phyloP scores from a whole-genome alignment of 1,284 basidiomycete genomes.

The Rhodotorula sp. region DNA sequence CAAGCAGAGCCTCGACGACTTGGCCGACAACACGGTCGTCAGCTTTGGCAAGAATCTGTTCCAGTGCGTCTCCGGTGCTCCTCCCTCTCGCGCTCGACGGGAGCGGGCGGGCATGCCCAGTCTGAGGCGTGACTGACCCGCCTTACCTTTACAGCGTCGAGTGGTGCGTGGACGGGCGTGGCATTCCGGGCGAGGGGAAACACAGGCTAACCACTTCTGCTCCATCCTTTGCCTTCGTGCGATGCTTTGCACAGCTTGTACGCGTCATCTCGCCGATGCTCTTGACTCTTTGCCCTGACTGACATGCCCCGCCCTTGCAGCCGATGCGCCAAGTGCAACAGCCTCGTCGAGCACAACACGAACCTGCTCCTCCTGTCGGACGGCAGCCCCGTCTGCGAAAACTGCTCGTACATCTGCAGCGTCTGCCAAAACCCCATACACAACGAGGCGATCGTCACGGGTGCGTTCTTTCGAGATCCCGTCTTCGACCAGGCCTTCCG shows the following conservation, averaged over 20 bases:
- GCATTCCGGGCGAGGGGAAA: neutral
- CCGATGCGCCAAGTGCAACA: slow-evolving; percentile 58
- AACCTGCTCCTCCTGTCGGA: slow-evolving; percentile 94
- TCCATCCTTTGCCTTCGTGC: neutral
- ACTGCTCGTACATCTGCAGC: slow-evolving; percentile 94
- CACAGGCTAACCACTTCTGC: neutral
- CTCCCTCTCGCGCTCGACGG: neutral
- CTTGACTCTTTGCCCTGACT: neutral
- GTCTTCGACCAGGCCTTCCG: too few relatives aligned
- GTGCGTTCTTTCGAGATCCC: too few relatives aligned
- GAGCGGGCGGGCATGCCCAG: too few relatives aligned
- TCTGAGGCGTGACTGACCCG: too few relatives aligned
- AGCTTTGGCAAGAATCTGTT: slow-evolving; percentile 43
- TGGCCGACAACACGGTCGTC: slow-evolving; percentile 42
- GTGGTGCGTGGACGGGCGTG: neutral
- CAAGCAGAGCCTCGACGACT: slow-evolving; percentile 42
- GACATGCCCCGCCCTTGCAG: slow-evolving; percentile 14
- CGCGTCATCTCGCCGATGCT: slow-evolving; percentile 11
- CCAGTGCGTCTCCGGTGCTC: slow-evolving; percentile 30
- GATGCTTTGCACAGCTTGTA: neutral
- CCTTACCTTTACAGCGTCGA: neutral
- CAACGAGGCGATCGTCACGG: slow-evolving; percentile 96
- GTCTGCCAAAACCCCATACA: slow-evolving; percentile 88
- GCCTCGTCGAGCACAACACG: slow-evolving; percentile 72
- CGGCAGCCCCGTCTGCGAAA: slow-evolving; percentile 92